Evolutionary conservation across 2,329 filamentous ascomycete genomes (phyloP).

Genomic region (Tolypocladium ophioglossoides): DNA sequence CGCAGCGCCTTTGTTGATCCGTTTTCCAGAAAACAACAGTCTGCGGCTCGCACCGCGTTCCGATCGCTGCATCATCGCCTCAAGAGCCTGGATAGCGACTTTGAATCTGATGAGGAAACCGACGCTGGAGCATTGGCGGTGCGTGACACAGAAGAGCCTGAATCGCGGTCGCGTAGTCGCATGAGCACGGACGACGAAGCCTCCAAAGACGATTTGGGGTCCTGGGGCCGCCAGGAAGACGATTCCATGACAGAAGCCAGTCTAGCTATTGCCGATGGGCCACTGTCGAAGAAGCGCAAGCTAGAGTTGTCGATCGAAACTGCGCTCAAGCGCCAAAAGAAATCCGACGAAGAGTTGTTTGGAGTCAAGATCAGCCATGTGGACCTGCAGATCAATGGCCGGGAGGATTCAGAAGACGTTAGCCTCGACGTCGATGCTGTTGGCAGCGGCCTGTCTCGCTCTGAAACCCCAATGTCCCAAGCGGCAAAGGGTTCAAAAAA

Average conservation of each 20-base stretch:
- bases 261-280: slow-evolving; percentile 50
- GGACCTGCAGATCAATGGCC: slow-evolving; percentile 36
- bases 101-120: slow-evolving; percentile 80
- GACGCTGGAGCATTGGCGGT: slow-evolving; percentile 46
- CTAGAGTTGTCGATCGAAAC: slow-evolving; percentile 54
- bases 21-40: slow-evolving; percentile 52
- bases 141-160: slow-evolving; percentile 74
- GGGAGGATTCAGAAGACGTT: slow-evolving; percentile 39
- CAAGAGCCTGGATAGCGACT: slow-evolving; percentile 52
- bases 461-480: slow-evolving; percentile 34
- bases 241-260: slow-evolving; percentile 65
- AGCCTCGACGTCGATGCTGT: slow-evolving; percentile 34
- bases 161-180: slow-evolving; percentile 71
- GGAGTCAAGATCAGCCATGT: slow-evolving; percentile 47
- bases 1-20: slow-evolving; percentile 57
- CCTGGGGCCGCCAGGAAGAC: slow-evolving; percentile 43
- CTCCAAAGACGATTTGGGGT: slow-evolving; percentile 37
- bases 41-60: slow-evolving; percentile 48
- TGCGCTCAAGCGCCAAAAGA: slow-evolving; percentile 71
- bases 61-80: slow-evolving; percentile 71
- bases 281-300: slow-evolving; percentile 59
- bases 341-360: slow-evolving; percentile 69
- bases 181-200: slow-evolving; percentile 51
- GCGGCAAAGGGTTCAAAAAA: slow-evolving; percentile 44
- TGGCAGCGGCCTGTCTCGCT: slow-evolving; percentile 29